These are phyloP conservation scores for Solioccasus polychromus DNA, from an alignment of 768 basidiomycete species.

Conservation along the genomic window DNA sequence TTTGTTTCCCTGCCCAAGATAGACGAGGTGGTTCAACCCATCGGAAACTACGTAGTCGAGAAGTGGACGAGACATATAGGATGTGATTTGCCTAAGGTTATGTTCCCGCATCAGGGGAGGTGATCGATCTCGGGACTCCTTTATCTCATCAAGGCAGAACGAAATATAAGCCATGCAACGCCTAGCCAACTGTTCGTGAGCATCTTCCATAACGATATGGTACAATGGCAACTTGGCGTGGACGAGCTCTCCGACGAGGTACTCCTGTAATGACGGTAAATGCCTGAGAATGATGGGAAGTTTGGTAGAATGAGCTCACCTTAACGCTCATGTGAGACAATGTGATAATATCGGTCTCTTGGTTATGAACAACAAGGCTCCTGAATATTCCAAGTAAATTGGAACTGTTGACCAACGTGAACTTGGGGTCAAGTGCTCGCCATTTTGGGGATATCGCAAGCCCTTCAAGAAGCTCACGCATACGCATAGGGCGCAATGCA, in stretches of 20 bases:
- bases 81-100: neutral
- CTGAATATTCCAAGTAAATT: constrained; percentile 3
- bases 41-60: constrained; percentile 9
- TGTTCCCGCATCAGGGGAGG: neutral
- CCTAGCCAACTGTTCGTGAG: constrained; percentile 5
- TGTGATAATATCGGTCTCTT: constrained; percentile 8
- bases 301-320: neutral
- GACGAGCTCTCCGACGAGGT: constrained; percentile 10
- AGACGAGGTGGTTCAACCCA: constrained; percentile 8
- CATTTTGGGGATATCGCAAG: neutral
- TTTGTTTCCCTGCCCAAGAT: neutral
- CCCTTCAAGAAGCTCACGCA: constrained; percentile 9
- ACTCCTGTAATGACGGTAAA: constrained; percentile 1
- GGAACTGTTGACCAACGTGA: neutral
- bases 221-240: neutral
- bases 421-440: constrained; percentile 2
- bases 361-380: constrained; percentile 9
- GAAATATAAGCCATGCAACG: constrained; percentile 10
- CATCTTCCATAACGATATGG: constrained; percentile 8
- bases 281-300: neutral
- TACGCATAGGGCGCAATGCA: constrained; percentile 6
- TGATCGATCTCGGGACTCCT: neutral
- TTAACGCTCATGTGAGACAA: constrained; percentile 19
- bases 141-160: constrained; percentile 4
- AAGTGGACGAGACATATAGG: neutral